Evolutionary conservation across 2,329 filamentous ascomycete genomes (phyloP), one percentile per base, ranked within the genome.

Genomic region (Ascochyta clinopodiicola): DNA sequence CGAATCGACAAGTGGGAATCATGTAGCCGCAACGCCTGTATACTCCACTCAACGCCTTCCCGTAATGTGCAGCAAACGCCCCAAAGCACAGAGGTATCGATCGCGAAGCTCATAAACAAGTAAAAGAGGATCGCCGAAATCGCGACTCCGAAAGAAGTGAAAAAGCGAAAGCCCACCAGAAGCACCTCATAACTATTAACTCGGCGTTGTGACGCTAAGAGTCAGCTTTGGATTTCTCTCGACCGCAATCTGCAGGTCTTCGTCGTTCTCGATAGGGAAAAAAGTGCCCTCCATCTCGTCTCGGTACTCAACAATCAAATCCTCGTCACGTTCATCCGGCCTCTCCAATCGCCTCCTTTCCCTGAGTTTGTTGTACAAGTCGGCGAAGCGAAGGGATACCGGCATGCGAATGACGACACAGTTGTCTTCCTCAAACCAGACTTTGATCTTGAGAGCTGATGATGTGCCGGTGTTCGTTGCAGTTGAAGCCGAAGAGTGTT

Each of bases 401-500:
- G 94, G 89, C 51, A 98, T 91, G 31, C 93, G 88, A 68, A 99
- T 92, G 39, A 95, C 90, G 63, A 97, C 94, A 52, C 96, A 86
- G 64, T 97, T 94, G 57, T 93, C 89, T 62, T 79, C 74, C 55
- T 94, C 90, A 79, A 92, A 97, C 79, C 91, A 95, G 49, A 97
- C 89, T 79, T 98, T 98, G 73, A 98, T 90, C 77, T 97, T 98
- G 80, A 97, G 69, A 1, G 78, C 75, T 9, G 71, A 72, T 17
- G 69, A 68, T 53, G 68, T 56, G 12, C 65, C 66, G 1, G 66
- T 69, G 32, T 56, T 62, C 10, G 63, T 65, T 49, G 59, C 60
- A 8, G 66, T 64, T 1, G 75, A 71, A 6, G 74, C 42, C 17
- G 68, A 64, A 6, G 73, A 74, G 51, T 75, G 68, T 35, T 77